These are phyloP conservation scores for Dactylellina parvicollis DNA, from an alignment of 2,329 filamentous ascomycete genomes.

Conservation along the genomic window DNA sequence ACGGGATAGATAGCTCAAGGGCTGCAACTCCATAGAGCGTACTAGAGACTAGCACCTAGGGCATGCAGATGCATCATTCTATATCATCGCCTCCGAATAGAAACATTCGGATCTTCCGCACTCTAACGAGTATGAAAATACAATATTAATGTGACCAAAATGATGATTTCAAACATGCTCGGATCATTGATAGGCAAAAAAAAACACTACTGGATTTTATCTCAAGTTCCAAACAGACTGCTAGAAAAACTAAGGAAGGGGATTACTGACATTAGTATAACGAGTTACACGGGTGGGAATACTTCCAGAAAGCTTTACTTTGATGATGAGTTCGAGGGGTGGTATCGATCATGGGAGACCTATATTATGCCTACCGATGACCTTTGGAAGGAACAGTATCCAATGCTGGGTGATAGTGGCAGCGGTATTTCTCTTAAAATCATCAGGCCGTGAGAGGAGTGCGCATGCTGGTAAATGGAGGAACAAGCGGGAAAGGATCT, in stretches of 20 bases:
- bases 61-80: slow-evolving; percentile 43
- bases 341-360: slow-evolving; percentile 45
- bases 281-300: no score
- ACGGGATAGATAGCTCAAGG: slow-evolving; percentile 5
- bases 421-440: no score
- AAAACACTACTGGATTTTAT: not conserved
- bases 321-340: slow-evolving; percentile 32
- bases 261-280: no score
- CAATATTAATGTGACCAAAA: not conserved
- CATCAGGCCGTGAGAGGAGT: no score
- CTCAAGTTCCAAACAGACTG: no score
- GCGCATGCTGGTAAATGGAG: no score
- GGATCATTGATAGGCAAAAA: slow-evolving; percentile 17
- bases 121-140: not conserved
- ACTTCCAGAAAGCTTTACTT: no score
- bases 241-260: no score
- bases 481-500: no score
- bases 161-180: slow-evolving; percentile 3
- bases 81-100: slow-evolving; percentile 16
- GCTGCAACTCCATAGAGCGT: slow-evolving; percentile 12
- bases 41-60: slow-evolving; percentile 22
- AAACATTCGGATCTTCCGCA: not conserved
- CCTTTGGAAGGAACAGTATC: slow-evolving; percentile 44
- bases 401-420: slow-evolving; percentile 26
- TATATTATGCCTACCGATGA: slow-evolving; percentile 48